A percentile compares a stretch with the other conserved stretches of the same genome.
phyloP scores from a whole-genome alignment of 768 basidiomycete species.

The Rubroboletus pulcherrimus region DNA sequence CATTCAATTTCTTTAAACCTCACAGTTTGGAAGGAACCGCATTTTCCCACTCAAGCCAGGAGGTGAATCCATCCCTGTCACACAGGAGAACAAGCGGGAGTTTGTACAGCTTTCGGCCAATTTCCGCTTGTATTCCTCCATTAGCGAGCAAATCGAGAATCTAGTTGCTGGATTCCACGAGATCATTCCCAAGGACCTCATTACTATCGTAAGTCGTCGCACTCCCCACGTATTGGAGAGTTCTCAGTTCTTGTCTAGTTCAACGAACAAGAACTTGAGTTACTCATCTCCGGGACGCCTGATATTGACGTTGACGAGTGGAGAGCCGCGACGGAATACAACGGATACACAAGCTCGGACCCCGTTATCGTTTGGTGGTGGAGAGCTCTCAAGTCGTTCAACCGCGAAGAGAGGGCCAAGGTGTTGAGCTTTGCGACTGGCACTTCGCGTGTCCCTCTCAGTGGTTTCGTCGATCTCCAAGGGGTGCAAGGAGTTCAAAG shows the following conservation, averaged over 20 bases:
- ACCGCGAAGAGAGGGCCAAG: slow-evolving; percentile 93
- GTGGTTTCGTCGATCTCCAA: slow-evolving; percentile 93
- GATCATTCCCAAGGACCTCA: slow-evolving; percentile 94
- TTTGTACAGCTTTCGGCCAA: slow-evolving; percentile 95
- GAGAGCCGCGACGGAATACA: slow-evolving; percentile 89
- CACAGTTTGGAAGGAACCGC: slow-evolving; percentile 85
- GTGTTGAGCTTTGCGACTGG: slow-evolving; percentile 96
- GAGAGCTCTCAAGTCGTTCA: slow-evolving; percentile 96
- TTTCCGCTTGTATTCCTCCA: slow-evolving; percentile 89
- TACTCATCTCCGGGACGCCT: slow-evolving; percentile 95
- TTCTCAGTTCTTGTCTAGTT: slow-evolving; percentile 49
- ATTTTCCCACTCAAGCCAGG: slow-evolving; percentile 83
- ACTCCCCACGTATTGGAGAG: neutral
- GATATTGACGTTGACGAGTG: slow-evolving; percentile 98
- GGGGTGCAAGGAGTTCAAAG: slow-evolving; percentile 91
- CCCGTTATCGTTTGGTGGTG: slow-evolving; percentile 99
- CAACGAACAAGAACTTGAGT: slow-evolving; percentile 91
- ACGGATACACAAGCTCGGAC: slow-evolving; percentile 82
- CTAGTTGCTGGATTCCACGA: slow-evolving; percentile 92
- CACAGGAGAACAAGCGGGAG: slow-evolving; percentile 94
- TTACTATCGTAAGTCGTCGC: slow-evolving; percentile 70
- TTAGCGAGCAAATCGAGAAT: slow-evolving; percentile 93
- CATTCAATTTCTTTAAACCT: neutral
- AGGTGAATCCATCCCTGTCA: slow-evolving; percentile 82
- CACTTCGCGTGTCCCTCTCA: slow-evolving; percentile 88